Base-by-base conservation (phyloP, 371 early-diverging fungal species). In the Batrachochytrium dendrobatidis region DNA sequence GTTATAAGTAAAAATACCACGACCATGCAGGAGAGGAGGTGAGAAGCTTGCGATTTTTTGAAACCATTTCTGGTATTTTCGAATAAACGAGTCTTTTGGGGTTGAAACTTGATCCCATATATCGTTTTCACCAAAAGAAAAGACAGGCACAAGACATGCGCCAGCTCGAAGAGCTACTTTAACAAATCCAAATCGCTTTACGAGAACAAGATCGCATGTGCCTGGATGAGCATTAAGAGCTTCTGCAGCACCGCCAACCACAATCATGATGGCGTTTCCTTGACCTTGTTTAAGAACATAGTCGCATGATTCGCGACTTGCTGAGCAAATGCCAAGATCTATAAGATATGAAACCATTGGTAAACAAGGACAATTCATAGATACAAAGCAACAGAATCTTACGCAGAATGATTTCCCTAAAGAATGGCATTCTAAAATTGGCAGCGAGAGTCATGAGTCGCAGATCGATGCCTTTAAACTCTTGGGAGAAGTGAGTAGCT, bases 281-380 rank as follows among this genome's bases (percentile, higher is more conserved):
- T 84, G 84, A 1, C 86, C 88, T 31, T 78, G 81, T 1, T 70
- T 74, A 30, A 95, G 68, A 39, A 92, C 85, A 26, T 76, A 62
- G 58, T 88, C 84, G 60, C 87, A 89, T 12, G 87, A 86, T 10
- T 66, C 60, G 29, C 83, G 79, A 24, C 87, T 86, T n/a, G 89
- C 91, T 8, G 89, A 83, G n/a, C 82, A 80, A 12, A 86, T 61
- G 31, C 92, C 90, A 5, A 89, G 74, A 1, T 49, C 43, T 76
- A 65, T 56, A 84, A 86, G 61, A 84, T 71, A 65, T 26, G 49
- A 8, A 28, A 12, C n/a, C 6, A 15, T 18, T 20, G 53, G 26
- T 30, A 26, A 7, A 22, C 8, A 26, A 17, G n/a, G 5, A 18
- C 48, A 46, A 28, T 8, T 22, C 8, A 28, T 22, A 28, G 25